A percentile compares a stretch with the other conserved stretches of the same genome.
These are phyloP conservation scores for Pilasporangium apinafurcum DNA, from an alignment of 352 stramenopile species.

Conservation along the genomic window DNA sequence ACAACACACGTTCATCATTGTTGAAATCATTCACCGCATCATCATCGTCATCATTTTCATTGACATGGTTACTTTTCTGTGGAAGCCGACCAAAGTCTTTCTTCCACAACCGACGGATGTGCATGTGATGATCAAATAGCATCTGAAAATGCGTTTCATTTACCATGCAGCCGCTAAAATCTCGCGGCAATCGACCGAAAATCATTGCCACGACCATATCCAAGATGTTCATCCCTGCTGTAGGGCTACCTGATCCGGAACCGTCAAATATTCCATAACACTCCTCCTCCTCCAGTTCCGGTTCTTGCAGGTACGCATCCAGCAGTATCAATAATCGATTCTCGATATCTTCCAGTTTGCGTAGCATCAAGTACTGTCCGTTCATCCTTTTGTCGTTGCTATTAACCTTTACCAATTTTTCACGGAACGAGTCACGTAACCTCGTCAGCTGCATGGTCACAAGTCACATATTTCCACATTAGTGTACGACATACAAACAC, in stretches of 20 bases:
- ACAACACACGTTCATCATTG: constrained; percentile 3
- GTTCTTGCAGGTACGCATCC: constrained; percentile 51
- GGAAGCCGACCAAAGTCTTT: constrained; percentile 79
- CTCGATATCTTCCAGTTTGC: constrained; percentile 80
- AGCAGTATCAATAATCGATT: constrained; percentile 51
- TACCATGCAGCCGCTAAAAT: constrained; percentile 39
- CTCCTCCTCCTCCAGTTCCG: constrained; percentile 41
- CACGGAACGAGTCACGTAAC: constrained; percentile 63
- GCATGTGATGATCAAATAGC: constrained; percentile 72
- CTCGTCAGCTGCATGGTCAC: constrained; percentile 26
- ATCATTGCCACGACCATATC: constrained; percentile 86
- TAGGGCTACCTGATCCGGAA: constrained; percentile 9
- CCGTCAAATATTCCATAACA: constrained; percentile 36
- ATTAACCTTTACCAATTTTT: constrained; percentile 33
- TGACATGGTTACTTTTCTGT: constrained; percentile 2
- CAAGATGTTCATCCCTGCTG: constrained; percentile 65
- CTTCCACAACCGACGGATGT: constrained; percentile 78
- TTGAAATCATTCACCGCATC: constrained; percentile 4
- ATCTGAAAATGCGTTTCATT: constrained; percentile 69
- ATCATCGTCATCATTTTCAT: constrained; percentile 2
- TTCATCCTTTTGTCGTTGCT: constrained; percentile 13
- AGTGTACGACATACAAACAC: neutral
- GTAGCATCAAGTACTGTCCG: constrained; percentile 46
- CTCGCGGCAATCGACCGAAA: constrained; percentile 72
- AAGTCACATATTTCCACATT: too few relatives aligned